Conservation (phyloP, 306 rosid genomes). For the Quercus ilex region DNA sequence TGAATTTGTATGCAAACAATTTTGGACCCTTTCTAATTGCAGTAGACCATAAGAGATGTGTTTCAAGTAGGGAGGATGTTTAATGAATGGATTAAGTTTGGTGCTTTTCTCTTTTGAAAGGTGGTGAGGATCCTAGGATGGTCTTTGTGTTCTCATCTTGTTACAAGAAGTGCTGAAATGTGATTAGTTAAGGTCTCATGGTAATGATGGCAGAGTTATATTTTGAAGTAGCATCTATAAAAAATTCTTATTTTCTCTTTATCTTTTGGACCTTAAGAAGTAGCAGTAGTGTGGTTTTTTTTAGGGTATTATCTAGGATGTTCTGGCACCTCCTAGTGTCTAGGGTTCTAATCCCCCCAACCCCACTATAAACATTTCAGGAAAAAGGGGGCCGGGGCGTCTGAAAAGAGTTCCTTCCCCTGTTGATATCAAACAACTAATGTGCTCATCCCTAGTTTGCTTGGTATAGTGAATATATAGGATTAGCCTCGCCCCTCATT, state of each 20-base stretch:
- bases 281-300: neutral
- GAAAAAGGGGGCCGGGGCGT: accelerated
- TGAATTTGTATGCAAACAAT: no score
- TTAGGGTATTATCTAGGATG: neutral
- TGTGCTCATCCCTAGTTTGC: neutral
- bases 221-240: neutral
- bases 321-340: neutral
- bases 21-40: no score
- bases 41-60: neutral
- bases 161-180: neutral
- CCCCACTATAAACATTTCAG: no score
- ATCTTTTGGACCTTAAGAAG: neutral
- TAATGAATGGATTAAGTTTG: neutral
- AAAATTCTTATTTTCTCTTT: neutral
- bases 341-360: no score
- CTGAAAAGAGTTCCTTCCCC: neutral
- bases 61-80: neutral
- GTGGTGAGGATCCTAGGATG: neutral
- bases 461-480: neutral
- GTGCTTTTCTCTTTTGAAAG: neutral
- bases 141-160: neutral
- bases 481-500: no score
- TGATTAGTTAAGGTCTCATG: neutral
- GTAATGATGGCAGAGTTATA: neutral
- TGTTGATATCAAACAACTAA: neutral